Evolutionary conservation across 805 yeast genomes (phyloP).

Genomic region (Komagataella phaffii): DNA sequence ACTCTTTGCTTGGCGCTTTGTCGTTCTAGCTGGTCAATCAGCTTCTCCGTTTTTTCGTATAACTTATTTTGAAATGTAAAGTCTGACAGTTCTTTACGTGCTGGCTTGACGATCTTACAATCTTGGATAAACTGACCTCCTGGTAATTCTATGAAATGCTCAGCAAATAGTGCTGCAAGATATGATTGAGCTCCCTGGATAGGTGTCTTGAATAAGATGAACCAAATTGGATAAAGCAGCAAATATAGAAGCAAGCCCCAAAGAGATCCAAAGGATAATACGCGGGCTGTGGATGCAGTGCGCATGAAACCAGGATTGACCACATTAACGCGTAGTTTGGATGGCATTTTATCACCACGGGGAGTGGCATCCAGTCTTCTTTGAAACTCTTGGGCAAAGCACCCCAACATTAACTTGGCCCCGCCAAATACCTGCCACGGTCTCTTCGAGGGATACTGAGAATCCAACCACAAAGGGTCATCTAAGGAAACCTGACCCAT

Average conservation of each 20-base stretch:
- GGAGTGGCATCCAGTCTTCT: slow-evolving; percentile 41
- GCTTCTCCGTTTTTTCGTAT: slow-evolving; percentile 44
- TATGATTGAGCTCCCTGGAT: slow-evolving; percentile 71
- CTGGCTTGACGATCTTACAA: slow-evolving; percentile 41
- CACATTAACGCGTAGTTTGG: slow-evolving; percentile 54
- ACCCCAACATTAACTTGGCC: slow-evolving; percentile 61
- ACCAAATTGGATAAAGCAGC: slow-evolving; percentile 68
- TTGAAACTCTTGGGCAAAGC: slow-evolving; percentile 75
- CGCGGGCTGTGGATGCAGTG: slow-evolving; percentile 72
- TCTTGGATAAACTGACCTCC: slow-evolving; percentile 70
- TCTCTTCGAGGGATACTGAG: slow-evolving; percentile 41
- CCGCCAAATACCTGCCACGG: slow-evolving; percentile 78
- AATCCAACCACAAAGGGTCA: slow-evolving; percentile 50
- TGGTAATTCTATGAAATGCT: slow-evolving; percentile 44
- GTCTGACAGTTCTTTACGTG: slow-evolving; percentile 51
- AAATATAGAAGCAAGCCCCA: slow-evolving; percentile 42
- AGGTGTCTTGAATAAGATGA: slow-evolving; percentile 67
- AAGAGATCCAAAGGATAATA: slow-evolving; percentile 63
- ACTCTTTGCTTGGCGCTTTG: slow-evolving; percentile 33
- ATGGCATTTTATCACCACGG: slow-evolving; percentile 59
- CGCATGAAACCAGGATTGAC: slow-evolving; percentile 93
- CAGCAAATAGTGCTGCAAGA: slow-evolving; percentile 56
- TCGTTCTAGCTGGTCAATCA: slow-evolving; percentile 52
- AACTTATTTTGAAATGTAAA: slow-evolving; percentile 44
- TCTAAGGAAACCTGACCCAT: slow-evolving; percentile 50